Conservation (phyloP, 2,329 filamentous ascomycete species). For the Trichoderma polysporum region DNA sequence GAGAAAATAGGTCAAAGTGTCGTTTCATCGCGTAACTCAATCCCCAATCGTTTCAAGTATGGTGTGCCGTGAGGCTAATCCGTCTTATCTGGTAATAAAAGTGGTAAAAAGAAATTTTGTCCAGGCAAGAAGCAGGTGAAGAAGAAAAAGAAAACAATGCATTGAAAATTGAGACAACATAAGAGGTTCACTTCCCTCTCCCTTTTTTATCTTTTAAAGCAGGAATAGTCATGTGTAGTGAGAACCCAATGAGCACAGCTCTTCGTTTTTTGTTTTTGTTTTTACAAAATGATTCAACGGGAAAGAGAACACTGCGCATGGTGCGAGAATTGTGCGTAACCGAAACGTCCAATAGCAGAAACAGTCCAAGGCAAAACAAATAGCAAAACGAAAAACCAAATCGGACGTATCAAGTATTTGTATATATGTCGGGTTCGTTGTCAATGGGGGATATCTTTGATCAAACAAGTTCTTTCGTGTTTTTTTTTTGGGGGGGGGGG, state of each 20-base stretch:
- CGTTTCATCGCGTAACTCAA: constrained; percentile 21
- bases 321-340: neutral
- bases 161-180: neutral
- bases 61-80: constrained; percentile 41
- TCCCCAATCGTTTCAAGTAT: constrained; percentile 26
- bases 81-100: constrained; percentile 37
- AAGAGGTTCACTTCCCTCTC: neutral
- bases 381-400: too few relatives aligned
- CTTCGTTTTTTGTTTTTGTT: neutral
- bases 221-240: neutral
- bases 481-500: too few relatives aligned
- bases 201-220: constrained; percentile 1
- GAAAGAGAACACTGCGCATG: neutral
- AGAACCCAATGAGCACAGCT: constrained; percentile 12
- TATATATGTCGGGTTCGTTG: constrained; percentile 23
- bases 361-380: neutral
- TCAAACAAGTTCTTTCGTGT: neutral
- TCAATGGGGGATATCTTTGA: neutral
- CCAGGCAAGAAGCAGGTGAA: neutral
- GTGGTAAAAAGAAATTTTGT: neutral
- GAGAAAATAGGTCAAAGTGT: constrained; percentile 27
- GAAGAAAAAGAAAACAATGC: constrained; percentile 2
- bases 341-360: neutral
- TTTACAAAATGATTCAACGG: neutral
- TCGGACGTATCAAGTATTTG: constrained; percentile 16